Conservation (phyloP, 2,329 filamentous ascomycete genomes). For the Fusarium fracticaudum region DNA sequence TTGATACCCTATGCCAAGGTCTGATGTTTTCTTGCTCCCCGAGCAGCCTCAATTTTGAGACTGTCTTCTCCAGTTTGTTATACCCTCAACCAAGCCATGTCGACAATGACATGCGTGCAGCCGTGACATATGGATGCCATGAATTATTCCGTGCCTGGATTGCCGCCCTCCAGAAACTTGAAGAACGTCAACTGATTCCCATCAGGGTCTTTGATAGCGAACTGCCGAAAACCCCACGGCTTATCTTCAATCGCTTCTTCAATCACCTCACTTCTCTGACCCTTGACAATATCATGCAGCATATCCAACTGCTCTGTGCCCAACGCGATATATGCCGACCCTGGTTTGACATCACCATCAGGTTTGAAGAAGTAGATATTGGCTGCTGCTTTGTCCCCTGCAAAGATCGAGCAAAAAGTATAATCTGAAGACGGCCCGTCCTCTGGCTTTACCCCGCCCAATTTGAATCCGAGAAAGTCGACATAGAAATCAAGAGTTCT, state of each 20-base stretch:
- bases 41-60: not conserved
- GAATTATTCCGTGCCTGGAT: constrained; percentile 16
- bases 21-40: not conserved
- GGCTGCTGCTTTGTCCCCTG: constrained; percentile 24
- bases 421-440: constrained; percentile 8
- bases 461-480: constrained; percentile 15
- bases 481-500: constrained; percentile 18
- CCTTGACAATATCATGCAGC: constrained; percentile 16
- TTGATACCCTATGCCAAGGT: not conserved
- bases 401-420: constrained; percentile 23
- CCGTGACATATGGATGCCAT: not conserved
- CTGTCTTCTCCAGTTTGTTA: too few relatives aligned
- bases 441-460: constrained; percentile 20
- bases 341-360: not conserved
- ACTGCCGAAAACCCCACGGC: constrained; percentile 29
- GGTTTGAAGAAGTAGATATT: constrained; percentile 34
- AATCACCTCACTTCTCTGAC: constrained; percentile 6
- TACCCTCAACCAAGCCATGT: not conserved
- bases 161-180: constrained; percentile 27
- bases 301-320: constrained; percentile 19
- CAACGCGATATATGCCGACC: constrained; percentile 24
- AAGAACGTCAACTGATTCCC: constrained; percentile 28
- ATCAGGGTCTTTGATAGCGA: constrained; percentile 25
- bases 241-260: constrained; percentile 19
- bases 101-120: not conserved